phyloP scores from a whole-genome alignment of 2,329 filamentous ascomycete genomes.

The Trichoderma semiorbis region DNA sequence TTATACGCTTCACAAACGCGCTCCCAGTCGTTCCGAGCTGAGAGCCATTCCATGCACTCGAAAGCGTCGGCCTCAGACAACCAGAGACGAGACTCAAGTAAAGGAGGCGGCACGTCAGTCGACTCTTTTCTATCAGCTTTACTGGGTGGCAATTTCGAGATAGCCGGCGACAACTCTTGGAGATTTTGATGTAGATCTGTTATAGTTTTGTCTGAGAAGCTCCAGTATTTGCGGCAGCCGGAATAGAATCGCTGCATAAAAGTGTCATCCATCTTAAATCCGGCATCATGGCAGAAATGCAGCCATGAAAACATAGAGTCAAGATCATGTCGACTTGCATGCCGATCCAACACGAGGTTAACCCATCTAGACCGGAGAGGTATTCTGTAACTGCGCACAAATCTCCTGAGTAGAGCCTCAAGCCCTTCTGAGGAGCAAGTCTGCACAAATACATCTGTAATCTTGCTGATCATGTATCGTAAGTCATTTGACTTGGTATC shows the following conservation, averaged over 20 bases:
- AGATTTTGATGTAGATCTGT: constrained; percentile 17
- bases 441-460: constrained; percentile 36
- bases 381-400: constrained; percentile 28
- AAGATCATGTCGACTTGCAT: constrained; percentile 30
- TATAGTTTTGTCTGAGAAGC: constrained; percentile 31
- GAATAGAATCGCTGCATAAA: constrained; percentile 30
- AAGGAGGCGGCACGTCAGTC: not conserved
- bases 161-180: not conserved
- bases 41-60: constrained; percentile 15
- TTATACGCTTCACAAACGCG: constrained; percentile 39
- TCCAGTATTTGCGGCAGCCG: constrained; percentile 34
- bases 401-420: constrained; percentile 29
- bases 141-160: not conserved
- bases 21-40: constrained; percentile 27
- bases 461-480: constrained; percentile 26
- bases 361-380: constrained; percentile 29
- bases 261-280: constrained; percentile 28
- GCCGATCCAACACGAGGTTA: constrained; percentile 30
- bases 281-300: constrained; percentile 30
- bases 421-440: constrained; percentile 26
- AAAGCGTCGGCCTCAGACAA: constrained; percentile 13
- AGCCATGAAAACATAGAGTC: constrained; percentile 32
- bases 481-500: constrained; percentile 24
- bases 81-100: not conserved
- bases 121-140: not conserved